A percentile compares a stretch with the other conserved stretches of the same genome.
Evolutionary conservation across 2,329 filamentous ascomycete species (phyloP).

Genomic region (Sporothrix mexicana): DNA sequence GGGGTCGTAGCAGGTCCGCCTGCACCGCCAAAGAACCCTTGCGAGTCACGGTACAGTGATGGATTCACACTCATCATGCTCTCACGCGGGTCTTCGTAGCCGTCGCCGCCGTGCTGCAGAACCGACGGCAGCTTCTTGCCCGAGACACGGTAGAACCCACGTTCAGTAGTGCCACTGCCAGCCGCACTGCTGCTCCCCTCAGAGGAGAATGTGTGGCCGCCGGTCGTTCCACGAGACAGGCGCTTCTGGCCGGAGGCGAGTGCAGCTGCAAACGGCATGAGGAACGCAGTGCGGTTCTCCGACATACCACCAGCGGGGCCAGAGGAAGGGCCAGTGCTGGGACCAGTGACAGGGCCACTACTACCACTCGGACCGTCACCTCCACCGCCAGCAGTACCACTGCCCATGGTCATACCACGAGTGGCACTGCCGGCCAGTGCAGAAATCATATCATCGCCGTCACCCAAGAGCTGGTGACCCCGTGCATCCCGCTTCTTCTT

Average conservation of each 20-base stretch:
- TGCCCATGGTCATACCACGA: conserved; percentile 24
- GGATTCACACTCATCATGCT: conserved; percentile 35
- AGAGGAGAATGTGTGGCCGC: neutral
- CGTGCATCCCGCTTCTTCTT: conserved; percentile 51
- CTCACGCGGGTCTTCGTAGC: conserved; percentile 52
- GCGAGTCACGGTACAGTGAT: conserved; percentile 40
- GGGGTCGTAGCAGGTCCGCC: conserved; percentile 40
- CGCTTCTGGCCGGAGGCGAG: conserved; percentile 52
- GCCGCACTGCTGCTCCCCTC: conserved; percentile 14
- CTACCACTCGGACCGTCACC: conserved; percentile 31
- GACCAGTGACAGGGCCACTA: conserved; percentile 29
- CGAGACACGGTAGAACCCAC: conserved; percentile 68
- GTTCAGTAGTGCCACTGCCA: conserved; percentile 47
- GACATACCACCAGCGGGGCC: conserved; percentile 48
- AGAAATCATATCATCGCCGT: conserved; percentile 42
- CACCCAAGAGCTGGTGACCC: conserved; percentile 52
- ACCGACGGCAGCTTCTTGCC: conserved; percentile 70
- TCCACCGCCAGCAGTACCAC: conserved; percentile 32
- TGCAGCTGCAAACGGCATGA: conserved; percentile 57
- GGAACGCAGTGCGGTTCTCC: conserved; percentile 53
- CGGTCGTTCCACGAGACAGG: conserved; percentile 37
- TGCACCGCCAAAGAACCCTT: conserved; percentile 42
- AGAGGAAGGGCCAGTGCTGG: conserved; percentile 34
- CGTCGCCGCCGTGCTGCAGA: conserved; percentile 66
- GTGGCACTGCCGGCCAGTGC: conserved; percentile 24